Conservation (phyloP, 108 stramenopile species). For the Nannochloropsis gaditana region DNA sequence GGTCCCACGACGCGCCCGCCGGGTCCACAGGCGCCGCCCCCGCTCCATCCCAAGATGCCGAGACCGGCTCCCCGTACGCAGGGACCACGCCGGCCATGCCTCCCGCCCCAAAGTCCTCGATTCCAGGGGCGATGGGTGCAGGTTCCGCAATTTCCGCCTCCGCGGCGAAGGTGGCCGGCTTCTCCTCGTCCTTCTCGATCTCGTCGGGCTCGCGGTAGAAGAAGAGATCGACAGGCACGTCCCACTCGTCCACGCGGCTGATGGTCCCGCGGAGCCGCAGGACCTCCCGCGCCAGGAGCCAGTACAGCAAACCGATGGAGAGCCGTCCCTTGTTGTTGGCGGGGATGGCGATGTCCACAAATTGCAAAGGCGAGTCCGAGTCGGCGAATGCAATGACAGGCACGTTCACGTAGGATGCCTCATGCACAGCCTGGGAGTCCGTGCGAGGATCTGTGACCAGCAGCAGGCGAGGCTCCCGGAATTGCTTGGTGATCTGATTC, state of each 20-base stretch:
- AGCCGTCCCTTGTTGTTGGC: conserved; percentile 99
- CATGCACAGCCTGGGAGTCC: conserved; percentile 81
- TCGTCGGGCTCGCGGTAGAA: conserved; percentile 99
- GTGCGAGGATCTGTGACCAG: conserved; percentile 98
- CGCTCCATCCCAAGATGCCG: conserved; percentile 21
- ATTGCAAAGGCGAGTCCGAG: conserved; percentile 96
- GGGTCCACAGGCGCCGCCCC: conserved; percentile 13
- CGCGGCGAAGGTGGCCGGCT: conserved; percentile 75
- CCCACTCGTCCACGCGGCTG: conserved; percentile 79
- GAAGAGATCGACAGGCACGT: conserved; percentile 99
- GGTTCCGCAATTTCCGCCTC: conserved; percentile 53
- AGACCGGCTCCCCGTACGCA: neutral
- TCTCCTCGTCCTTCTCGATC: conserved; percentile 95
- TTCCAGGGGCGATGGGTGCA: conserved; percentile 38
- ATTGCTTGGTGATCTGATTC: conserved; percentile 99
- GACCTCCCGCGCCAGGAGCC: conserved; percentile 97
- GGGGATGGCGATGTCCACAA: conserved; percentile 98
- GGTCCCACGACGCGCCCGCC: neutral
- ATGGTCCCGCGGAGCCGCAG: conserved; percentile 93
- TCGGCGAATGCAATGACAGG: conserved; percentile 98
- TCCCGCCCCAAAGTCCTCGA: neutral
- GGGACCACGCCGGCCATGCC: neutral
- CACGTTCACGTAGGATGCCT: conserved; percentile 96
- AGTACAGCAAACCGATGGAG: conserved; percentile 98
- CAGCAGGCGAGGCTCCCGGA: conserved; percentile 96